phyloP scores from a whole-genome alignment of 2,329 filamentous ascomycete species.

The Rasamsonia emersonii region DNA sequence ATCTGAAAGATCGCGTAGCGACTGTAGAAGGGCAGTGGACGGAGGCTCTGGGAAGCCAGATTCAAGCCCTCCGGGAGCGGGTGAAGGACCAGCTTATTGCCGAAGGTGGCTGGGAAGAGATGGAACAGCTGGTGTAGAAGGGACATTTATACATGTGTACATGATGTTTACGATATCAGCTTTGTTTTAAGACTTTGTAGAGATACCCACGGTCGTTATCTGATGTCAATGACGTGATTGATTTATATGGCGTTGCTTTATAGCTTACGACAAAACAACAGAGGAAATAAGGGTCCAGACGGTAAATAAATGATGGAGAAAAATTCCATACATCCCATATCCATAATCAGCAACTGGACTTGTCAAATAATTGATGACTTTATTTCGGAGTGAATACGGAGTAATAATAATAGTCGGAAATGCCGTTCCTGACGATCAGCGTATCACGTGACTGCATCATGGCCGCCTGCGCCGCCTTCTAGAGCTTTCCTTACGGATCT shows the following conservation, averaged over 20 bases:
- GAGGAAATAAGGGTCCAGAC: too few relatives aligned
- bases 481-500: constrained; percentile 28
- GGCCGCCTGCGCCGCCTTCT: constrained; percentile 17
- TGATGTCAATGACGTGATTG: too few relatives aligned
- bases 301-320: too few relatives aligned
- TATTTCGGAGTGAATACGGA: background rate
- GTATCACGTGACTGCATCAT: constrained; percentile 4
- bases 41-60: constrained; percentile 70
- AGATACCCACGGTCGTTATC: constrained; percentile 4
- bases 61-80: constrained; percentile 64
- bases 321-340: too few relatives aligned
- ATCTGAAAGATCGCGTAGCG: constrained; percentile 87
- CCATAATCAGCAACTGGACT: too few relatives aligned
- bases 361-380: too few relatives aligned
- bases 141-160: constrained; percentile 32
- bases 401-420: background rate
- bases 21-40: constrained; percentile 88
- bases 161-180: constrained; percentile 6
- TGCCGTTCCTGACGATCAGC: background rate
- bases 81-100: constrained; percentile 65
- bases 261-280: background rate
- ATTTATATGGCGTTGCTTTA: background rate
- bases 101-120: constrained; percentile 83
- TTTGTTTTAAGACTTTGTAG: constrained; percentile 4
- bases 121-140: constrained; percentile 44